phyloP scores from a whole-genome alignment of 139 green algal genomes.

The Ulvella scutata region DNA sequence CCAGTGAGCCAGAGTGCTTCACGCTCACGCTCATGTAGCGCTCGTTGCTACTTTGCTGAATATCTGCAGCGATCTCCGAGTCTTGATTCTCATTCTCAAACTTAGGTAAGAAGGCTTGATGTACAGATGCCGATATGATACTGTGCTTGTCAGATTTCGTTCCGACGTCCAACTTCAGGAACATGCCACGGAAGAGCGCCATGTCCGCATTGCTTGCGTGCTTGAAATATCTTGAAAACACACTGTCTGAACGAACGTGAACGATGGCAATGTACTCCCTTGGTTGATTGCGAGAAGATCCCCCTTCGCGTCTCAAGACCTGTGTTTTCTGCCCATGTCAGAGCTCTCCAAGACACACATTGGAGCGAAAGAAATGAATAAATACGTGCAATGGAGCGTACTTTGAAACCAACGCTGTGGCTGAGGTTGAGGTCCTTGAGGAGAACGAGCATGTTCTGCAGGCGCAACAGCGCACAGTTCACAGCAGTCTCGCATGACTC shows the following conservation, averaged over 20 bases:
- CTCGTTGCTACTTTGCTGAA: not conserved
- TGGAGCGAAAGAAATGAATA: too few relatives aligned
- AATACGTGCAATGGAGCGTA: too few relatives aligned
- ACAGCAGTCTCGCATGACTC: too few relatives aligned
- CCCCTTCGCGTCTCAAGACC: too few relatives aligned
- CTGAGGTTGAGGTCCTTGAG: too few relatives aligned
- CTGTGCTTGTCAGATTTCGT: not conserved
- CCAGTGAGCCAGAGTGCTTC: constrained; percentile 36
- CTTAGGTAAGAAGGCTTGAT: constrained; percentile 47
- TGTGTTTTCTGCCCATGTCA: too few relatives aligned
- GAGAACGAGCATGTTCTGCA: too few relatives aligned
- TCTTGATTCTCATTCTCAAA: constrained; percentile 45
- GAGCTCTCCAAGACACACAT: too few relatives aligned
- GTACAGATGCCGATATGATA: constrained; percentile 14
- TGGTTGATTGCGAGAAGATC: too few relatives aligned
- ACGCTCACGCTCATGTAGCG: constrained; percentile 32
- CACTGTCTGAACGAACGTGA: not conserved
- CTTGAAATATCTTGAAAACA: not conserved
- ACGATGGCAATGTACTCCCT: not conserved
- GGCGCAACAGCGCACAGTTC: too few relatives aligned
- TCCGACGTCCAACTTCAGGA: constrained; percentile 26
- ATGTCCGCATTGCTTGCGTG: constrained; percentile 15
- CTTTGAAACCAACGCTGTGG: too few relatives aligned
- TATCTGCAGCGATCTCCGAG: constrained; percentile 13
- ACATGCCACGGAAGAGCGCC: constrained; percentile 27